A percentile compares a stretch with the other conserved stretches of the same genome.
Evolutionary conservation across 345 rosid genomes (phyloP).

Genomic region (Reutealis trisperma): DNA sequence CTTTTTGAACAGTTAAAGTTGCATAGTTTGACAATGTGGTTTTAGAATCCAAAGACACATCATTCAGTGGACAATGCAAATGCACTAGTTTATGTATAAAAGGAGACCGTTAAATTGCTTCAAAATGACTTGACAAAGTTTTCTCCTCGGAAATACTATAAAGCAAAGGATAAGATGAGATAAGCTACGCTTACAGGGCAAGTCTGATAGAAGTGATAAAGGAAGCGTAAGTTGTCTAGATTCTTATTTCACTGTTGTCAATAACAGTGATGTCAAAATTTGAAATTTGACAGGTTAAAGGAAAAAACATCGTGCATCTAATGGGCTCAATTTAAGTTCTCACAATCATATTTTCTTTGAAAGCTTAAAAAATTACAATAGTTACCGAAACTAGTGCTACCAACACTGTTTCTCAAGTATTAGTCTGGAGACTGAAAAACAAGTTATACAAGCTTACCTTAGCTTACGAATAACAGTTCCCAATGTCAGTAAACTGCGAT

Average conservation of each 20-base stretch:
- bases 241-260: neutral
- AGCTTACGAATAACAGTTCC: slow-evolving; percentile 96
- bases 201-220: neutral
- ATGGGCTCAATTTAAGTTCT: neutral
- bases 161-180: neutral
- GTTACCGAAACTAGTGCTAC: neutral
- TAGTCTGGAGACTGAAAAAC: neutral
- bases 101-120: neutral
- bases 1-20: neutral
- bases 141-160: neutral
- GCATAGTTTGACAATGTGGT: neutral
- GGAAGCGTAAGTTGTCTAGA: neutral
- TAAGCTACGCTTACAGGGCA: neutral
- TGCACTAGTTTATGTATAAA: neutral
- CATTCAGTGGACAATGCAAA: neutral
- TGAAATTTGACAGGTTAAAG: neutral
- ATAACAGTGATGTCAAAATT: neutral
- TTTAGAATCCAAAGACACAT: neutral
- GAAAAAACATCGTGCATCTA: neutral
- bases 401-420: neutral
- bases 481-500: slow-evolving; percentile 84
- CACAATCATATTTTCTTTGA: neutral
- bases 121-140: neutral
- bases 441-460: slow-evolving; percentile 52
- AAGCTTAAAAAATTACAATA: neutral